Evolutionary conservation across 257 asterid genomes (phyloP).

Genomic region (Solanum infundibuliforme): DNA sequence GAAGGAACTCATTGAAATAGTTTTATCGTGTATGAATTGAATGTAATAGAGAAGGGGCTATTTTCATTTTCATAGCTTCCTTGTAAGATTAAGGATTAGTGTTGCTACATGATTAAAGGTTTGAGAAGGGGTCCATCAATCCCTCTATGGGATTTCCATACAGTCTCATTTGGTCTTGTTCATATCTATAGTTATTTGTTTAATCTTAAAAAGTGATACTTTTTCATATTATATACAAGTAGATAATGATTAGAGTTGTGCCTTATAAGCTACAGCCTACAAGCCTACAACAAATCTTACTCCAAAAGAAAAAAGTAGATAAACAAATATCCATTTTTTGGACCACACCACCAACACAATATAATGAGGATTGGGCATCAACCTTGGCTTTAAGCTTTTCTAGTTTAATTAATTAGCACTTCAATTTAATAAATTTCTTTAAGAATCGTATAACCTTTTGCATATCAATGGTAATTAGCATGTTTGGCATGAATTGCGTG

Average conservation of each 20-base stretch:
- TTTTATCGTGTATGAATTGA: background rate
- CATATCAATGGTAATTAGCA: background rate
- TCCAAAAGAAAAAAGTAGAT: background rate
- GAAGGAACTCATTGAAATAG: background rate
- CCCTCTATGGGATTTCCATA: background rate
- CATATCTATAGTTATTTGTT: background rate
- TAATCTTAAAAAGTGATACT: background rate
- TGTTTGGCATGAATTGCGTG: slow-evolving; percentile 19
- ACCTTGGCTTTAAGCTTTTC: background rate
- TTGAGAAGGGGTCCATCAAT: background rate
- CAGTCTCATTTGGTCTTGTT: background rate
- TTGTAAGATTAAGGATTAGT: background rate
- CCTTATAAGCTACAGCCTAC: background rate
- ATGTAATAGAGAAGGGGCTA: background rate
- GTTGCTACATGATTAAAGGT: background rate
- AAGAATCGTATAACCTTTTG: background rate
- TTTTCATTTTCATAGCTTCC: background rate
- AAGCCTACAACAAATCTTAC: background rate
- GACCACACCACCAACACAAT: background rate
- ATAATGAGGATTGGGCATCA: background rate
- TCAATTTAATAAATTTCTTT: slow-evolving; percentile 1
- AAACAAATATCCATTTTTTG: background rate
- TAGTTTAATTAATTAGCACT: background rate
- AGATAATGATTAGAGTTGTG: background rate
- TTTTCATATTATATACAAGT: background rate